These are phyloP conservation scores for Cytospora piceicola DNA, from an alignment of 2,329 filamentous ascomycete genomes.

Conservation along the genomic window DNA sequence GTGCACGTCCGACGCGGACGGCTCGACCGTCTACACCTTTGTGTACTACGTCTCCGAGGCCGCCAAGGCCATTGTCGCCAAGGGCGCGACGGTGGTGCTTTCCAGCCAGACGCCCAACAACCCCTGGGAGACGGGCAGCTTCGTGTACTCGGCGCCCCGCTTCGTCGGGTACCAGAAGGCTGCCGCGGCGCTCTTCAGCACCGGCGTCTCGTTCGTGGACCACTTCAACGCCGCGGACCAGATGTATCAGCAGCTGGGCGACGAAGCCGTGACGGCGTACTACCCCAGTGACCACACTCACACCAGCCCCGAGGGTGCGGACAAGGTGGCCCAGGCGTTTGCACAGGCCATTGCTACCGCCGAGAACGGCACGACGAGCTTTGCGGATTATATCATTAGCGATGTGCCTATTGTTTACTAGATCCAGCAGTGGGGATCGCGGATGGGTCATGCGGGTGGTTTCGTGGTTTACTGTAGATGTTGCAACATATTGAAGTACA, in stretches of 20 bases:
- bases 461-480: neutral
- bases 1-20: constrained; percentile 46
- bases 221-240: constrained; percentile 59
- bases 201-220: constrained; percentile 56
- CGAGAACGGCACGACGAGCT: constrained; percentile 38
- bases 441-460: neutral
- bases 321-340: constrained; percentile 59
- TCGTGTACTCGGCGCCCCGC: constrained; percentile 49
- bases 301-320: constrained; percentile 58
- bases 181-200: constrained; percentile 46
- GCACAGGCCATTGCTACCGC: constrained; percentile 50
- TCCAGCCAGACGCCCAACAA: constrained; percentile 65
- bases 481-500: neutral
- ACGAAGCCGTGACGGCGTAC: constrained; percentile 50
- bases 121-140: constrained; percentile 60
- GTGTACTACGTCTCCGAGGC: constrained; percentile 38
- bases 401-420: constrained; percentile 35
- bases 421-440: neutral
- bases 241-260: constrained; percentile 53
- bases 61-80: constrained; percentile 43
- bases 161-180: constrained; percentile 57
- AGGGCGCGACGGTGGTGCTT: constrained; percentile 65
- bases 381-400: constrained; percentile 34
- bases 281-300: constrained; percentile 65
- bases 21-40: constrained; percentile 39